A percentile compares a stretch with the other conserved stretches of the same genome.
Conservation (phyloP, 108 stramenopile genomes). For the Cyclotella kingstonii region DNA sequence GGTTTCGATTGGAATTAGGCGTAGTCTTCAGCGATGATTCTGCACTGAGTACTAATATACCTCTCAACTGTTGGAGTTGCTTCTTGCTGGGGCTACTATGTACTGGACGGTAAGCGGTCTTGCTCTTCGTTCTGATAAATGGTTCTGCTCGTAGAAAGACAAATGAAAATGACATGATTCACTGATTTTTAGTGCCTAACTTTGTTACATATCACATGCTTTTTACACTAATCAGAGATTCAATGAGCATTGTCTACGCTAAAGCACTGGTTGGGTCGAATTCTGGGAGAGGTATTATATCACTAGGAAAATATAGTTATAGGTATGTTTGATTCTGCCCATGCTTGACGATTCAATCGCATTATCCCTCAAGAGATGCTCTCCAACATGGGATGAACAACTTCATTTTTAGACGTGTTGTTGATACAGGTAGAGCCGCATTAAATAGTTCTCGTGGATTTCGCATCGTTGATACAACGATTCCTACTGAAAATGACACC, state of each 20-base stretch:
- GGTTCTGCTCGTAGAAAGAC: neutral
- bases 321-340: slow-evolving; percentile 9
- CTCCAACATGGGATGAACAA: neutral
- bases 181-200: neutral
- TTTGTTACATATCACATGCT: neutral
- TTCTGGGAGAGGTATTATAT: slow-evolving; percentile 33
- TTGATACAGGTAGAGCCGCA: slow-evolving; percentile 36
- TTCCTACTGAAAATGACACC: neutral
- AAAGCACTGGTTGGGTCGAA: slow-evolving; percentile 31
- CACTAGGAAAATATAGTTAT: slow-evolving; percentile 17
- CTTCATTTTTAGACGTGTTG: slow-evolving; percentile 7
- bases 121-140: neutral
- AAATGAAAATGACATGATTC: too few species aligned
- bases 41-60: slow-evolving; percentile 74
- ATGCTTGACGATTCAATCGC: neutral
- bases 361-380: too few species aligned
- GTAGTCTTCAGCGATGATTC: slow-evolving; percentile 58
- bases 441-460: slow-evolving; percentile 28
- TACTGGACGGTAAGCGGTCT: slow-evolving; percentile 56
- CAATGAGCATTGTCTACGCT: slow-evolving; percentile 31
- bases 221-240: slow-evolving; percentile 9
- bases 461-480: slow-evolving; percentile 3
- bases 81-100: slow-evolving; percentile 77
- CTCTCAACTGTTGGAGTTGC: slow-evolving; percentile 73
- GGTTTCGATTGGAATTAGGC: slow-evolving; percentile 61